These are phyloP conservation scores for Sporothrix humicola DNA, from an alignment of 2,329 filamentous ascomycete species.

Conservation along the genomic window DNA sequence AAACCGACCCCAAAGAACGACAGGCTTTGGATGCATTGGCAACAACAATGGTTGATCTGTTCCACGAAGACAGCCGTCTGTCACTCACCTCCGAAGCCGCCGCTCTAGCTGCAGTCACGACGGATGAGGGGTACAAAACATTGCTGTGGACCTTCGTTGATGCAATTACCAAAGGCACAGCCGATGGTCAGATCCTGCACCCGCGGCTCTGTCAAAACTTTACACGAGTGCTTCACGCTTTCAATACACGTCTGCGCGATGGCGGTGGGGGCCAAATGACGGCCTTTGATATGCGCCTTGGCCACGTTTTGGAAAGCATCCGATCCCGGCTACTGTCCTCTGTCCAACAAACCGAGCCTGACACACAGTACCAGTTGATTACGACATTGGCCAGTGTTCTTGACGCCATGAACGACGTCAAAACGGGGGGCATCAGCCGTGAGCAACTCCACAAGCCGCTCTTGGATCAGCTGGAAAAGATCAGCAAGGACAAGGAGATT, in stretches of 20 bases:
- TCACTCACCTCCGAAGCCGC: neutral
- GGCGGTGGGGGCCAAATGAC: no score
- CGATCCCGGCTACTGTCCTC: neutral
- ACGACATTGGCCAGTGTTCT: neutral
- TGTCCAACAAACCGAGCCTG: neutral
- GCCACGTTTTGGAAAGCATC: neutral
- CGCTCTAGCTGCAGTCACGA: neutral
- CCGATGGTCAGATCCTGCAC: neutral
- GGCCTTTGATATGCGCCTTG: neutral
- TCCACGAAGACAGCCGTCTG: neutral
- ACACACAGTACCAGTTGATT: neutral
- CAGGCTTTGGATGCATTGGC: neutral
- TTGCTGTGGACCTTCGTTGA: neutral
- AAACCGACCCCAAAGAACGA: neutral
- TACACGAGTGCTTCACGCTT: neutral
- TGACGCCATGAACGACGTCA: constrained; percentile 22
- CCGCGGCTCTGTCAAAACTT: neutral
- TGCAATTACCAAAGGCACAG: neutral
- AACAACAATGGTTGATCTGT: neutral
- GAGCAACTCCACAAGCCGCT: neutral
- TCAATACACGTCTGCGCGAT: neutral
- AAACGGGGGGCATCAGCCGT: neutral
- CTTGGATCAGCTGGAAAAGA: neutral
- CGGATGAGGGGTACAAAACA: neutral
- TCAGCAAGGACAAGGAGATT: neutral